These are phyloP conservation scores for Canna indica DNA, from an alignment of 176 grass and related monocot species.

Conservation along the genomic window DNA sequence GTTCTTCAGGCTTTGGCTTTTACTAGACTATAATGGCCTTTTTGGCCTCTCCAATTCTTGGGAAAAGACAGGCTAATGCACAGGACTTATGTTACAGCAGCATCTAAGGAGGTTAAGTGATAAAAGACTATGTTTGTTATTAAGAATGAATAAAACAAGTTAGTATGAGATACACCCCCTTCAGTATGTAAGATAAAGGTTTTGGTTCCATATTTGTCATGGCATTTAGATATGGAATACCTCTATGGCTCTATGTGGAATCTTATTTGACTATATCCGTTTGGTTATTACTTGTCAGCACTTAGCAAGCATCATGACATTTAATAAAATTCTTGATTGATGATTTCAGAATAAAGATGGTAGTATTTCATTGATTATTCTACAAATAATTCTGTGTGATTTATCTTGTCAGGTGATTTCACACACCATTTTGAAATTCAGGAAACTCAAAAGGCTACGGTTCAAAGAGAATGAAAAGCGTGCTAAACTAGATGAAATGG, in stretches of 20 bases:
- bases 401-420: conserved; percentile 65
- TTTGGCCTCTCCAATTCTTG: too few relatives aligned
- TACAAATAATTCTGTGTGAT: neutral
- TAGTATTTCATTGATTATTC: neutral
- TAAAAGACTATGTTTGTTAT: neutral
- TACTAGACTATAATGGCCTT: too few relatives aligned
- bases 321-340: neutral
- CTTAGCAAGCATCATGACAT: neutral
- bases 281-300: neutral
- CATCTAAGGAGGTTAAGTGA: neutral
- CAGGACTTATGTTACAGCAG: too few relatives aligned
- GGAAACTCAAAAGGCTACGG: conserved; percentile 47
- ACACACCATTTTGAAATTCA: conserved; percentile 76
- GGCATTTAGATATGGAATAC: neutral
- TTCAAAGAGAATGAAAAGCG: conserved; percentile 26
- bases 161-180: neutral
- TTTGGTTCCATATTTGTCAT: neutral
- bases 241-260: neutral
- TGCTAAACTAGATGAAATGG: conserved; percentile 31
- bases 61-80: too few relatives aligned
- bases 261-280: neutral
- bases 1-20: too few relatives aligned
- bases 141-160: neutral
- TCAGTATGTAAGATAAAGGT: neutral
- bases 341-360: neutral